These are phyloP conservation scores for Fragaria vesca DNA, from an alignment of 306 rosid species.

Conservation along the genomic window DNA sequence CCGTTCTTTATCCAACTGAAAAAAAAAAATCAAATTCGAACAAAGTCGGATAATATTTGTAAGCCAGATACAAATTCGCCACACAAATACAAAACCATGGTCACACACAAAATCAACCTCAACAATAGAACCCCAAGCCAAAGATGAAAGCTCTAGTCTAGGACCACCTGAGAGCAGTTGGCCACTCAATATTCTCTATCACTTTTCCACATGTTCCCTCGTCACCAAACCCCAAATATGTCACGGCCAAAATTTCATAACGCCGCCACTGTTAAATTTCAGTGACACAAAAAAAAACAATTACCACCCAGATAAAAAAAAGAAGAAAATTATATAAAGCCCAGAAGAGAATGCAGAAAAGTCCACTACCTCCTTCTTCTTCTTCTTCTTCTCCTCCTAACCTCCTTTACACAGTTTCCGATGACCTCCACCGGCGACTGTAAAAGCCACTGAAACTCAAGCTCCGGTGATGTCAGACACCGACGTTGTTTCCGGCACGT, in stretches of 20 bases:
- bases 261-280: constrained; percentile 17
- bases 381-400: not conserved
- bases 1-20: not conserved
- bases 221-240: not conserved
- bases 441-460: constrained; percentile 22
- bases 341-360: not conserved
- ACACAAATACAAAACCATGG: not conserved
- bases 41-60: not conserved
- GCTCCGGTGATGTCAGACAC: constrained; percentile 51
- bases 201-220: not conserved
- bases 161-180: not conserved
- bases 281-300: not conserved
- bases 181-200: not conserved
- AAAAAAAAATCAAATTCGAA: not conserved
- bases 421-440: constrained; percentile 52
- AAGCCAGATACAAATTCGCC: not conserved
- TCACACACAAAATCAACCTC: not conserved
- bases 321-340: not conserved
- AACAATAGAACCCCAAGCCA: not conserved
- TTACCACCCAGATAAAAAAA: constrained; percentile 9
- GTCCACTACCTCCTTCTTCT: constrained; percentile 12
- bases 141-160: not conserved
- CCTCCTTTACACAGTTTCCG: constrained; percentile 30
- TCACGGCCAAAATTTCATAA: not conserved
- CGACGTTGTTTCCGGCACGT: constrained; percentile 48